Conservation (phyloP, 768 basidiomycete species). For the Auricularia auricula-judae region DNA sequence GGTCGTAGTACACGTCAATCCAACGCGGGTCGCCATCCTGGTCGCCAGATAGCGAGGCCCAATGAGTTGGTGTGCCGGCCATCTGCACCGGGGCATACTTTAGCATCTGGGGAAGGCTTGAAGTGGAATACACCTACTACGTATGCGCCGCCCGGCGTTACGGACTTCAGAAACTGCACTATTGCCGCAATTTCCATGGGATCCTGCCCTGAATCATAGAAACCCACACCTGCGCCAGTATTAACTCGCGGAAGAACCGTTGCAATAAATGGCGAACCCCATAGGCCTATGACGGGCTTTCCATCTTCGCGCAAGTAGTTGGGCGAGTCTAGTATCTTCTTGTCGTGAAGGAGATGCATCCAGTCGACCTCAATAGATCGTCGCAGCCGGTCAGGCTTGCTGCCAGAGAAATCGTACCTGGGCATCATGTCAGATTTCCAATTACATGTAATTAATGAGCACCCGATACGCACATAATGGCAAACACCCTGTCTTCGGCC, state of each 20-base stretch:
- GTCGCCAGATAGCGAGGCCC: slow-evolving; percentile 63
- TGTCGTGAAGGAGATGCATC: slow-evolving; percentile 52
- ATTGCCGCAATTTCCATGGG: slow-evolving; percentile 48
- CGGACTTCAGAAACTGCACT: slow-evolving; percentile 43
- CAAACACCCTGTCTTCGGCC: slow-evolving; percentile 67
- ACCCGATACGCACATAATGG: slow-evolving; percentile 55
- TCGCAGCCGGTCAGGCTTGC: slow-evolving; percentile 60
- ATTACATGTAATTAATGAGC: neutral
- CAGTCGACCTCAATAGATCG: slow-evolving; percentile 61
- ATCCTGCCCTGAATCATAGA: slow-evolving; percentile 48
- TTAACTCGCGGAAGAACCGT: neutral
- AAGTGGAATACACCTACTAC: slow-evolving; percentile 21
- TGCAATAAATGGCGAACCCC: slow-evolving; percentile 35
- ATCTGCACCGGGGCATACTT: slow-evolving; percentile 17
- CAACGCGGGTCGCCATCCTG: slow-evolving; percentile 60
- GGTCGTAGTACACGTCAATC: slow-evolving; percentile 58
- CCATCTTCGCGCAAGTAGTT: slow-evolving; percentile 63
- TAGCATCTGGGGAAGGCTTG: neutral
- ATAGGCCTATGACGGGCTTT: slow-evolving; percentile 59
- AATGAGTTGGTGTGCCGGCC: slow-evolving; percentile 59
- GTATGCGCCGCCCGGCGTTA: slow-evolving; percentile 63
- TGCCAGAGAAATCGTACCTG: slow-evolving; percentile 79
- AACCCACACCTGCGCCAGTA: slow-evolving; percentile 48
- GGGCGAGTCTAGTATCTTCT: slow-evolving; percentile 56
- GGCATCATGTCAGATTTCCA: neutral